Evolutionary conservation across 768 basidiomycete genomes (phyloP), one percentile per base, ranked within the genome.

Genomic region (Cystofilobasidium capitatum): DNA sequence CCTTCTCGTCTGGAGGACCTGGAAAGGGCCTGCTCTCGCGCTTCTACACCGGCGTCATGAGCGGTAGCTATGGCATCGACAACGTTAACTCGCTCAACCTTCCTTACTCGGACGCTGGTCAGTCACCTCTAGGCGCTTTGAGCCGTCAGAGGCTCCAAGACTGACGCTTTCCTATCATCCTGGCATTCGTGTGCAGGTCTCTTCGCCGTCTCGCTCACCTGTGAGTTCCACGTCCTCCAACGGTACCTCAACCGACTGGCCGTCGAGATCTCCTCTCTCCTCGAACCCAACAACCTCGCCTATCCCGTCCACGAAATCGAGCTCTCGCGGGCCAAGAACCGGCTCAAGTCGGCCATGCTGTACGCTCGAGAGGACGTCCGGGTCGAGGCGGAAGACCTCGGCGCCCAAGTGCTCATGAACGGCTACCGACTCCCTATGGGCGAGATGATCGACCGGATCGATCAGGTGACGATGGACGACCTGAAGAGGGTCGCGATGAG

Each of bases 1-100:
- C 87, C 76, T 99, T 99, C 82, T 96, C 92, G 40, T 94, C 94
- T 20, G 66, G 66, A 45, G 66, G 66, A 58, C 66, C 66, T n/a
- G 66, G 66, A 22, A 68, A 68, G 55, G 66, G 66, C 0, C 61
- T 68, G 13, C 62, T 68, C n/a, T 62, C 66, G 16, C 51, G 66
- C 33, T 68, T 68, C 61, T 68, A 68, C 66, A 68, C 66, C 12
- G 66, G 66, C 20, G 59, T 68, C 37, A 68, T 68, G 66, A 58
- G 60, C n/a, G 66, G 66, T 2, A 42, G 36, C 17, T 63, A 63
- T 29, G 66, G 66, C 13, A 44, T 68, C 61, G 66, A 68, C 51
- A 63, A 62, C 44, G 66, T 68, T 39, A 63, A 58, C 54, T 68
- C 66, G 54, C 26, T 62, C 24, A 61, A 63, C 59, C 51, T 68